Percentiles rank a stretch among this genome's conserved stretches.
Evolutionary conservation across 352 stramenopile genomes (phyloP).

Genomic region (Phytopythium vexans): DNA sequence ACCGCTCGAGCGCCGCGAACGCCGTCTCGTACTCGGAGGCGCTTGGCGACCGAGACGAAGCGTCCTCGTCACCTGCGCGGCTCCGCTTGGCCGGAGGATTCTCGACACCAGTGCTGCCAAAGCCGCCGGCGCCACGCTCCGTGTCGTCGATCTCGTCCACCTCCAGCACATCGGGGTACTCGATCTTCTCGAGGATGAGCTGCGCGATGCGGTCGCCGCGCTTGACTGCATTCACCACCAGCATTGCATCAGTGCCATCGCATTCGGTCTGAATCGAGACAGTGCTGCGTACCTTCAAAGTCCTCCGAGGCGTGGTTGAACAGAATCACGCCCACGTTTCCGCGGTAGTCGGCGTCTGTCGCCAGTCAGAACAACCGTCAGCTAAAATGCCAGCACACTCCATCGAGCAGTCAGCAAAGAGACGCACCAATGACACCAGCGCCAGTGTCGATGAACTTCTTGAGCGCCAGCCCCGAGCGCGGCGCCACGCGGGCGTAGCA

Average conservation of each 20-base stretch:
- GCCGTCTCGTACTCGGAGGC: slow-evolving; percentile 16
- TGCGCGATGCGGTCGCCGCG: slow-evolving; percentile 96
- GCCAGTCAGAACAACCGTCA: neutral
- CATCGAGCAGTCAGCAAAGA: neutral
- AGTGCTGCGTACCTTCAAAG: slow-evolving; percentile 61
- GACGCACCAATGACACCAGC: slow-evolving; percentile 93
- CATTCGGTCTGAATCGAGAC: neutral
- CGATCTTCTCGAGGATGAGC: slow-evolving; percentile 96
- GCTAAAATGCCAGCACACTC: neutral
- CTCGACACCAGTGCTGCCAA: slow-evolving; percentile 93
- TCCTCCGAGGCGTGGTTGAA: slow-evolving; percentile 97
- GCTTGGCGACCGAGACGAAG: slow-evolving; percentile 4
- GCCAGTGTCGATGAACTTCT: slow-evolving; percentile 98
- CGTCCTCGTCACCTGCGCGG: slow-evolving; percentile 10
- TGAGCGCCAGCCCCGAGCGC: slow-evolving; percentile 94
- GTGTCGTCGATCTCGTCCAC: slow-evolving; percentile 96
- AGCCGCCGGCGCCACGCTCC: slow-evolving; percentile 91
- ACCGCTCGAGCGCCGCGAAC: slow-evolving; percentile 42
- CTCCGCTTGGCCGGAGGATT: slow-evolving; percentile 50
- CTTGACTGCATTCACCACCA: slow-evolving; percentile 53
- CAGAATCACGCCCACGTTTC: slow-evolving; percentile 97
- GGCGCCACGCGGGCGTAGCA: slow-evolving; percentile 95
- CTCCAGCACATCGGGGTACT: slow-evolving; percentile 88
- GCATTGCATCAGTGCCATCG: neutral
- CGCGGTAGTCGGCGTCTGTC: slow-evolving; percentile 95